Evolutionary conservation across 129 eudicot genomes (phyloP).

Genomic region (Flaveria brownii): DNA sequence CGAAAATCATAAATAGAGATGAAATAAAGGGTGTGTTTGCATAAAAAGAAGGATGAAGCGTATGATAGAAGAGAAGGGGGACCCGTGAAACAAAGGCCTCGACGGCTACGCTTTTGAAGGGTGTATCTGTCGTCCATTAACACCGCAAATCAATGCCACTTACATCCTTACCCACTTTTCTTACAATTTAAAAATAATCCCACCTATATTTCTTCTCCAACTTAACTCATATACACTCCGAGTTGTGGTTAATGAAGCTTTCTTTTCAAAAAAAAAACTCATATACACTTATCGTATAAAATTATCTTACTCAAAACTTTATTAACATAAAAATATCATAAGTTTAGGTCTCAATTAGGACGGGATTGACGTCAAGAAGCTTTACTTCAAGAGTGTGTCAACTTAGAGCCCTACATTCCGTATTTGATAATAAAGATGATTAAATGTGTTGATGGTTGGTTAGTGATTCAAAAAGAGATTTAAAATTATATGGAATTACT

Average conservation of each 20-base stretch:
- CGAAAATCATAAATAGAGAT: neutral
- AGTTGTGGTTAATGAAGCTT: too few relatives aligned
- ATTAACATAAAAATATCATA: too few relatives aligned
- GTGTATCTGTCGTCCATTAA: conserved; percentile 35
- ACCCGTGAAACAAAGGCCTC: conserved; percentile 20
- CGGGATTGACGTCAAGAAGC: too few relatives aligned
- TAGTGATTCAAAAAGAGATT: too few relatives aligned
- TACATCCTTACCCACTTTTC: conserved; percentile 36
- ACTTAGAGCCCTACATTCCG: too few relatives aligned
- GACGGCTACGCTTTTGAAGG: conserved; percentile 29
- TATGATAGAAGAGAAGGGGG: conserved; percentile 23
- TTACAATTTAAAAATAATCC: conserved; percentile 29
- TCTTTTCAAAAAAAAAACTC: too few relatives aligned
- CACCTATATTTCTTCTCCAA: conserved; percentile 14
- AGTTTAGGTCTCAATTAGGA: too few relatives aligned
- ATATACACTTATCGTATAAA: neutral
- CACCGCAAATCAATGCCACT: conserved; percentile 43
- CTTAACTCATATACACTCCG: neutral
- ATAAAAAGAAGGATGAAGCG: conserved; percentile 15
- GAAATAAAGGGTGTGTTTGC: neutral
- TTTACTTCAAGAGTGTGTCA: too few relatives aligned
- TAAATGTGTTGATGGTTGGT: too few relatives aligned
- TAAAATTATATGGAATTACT: too few relatives aligned
- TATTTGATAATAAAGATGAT: too few relatives aligned
- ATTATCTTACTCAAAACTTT: too few relatives aligned